phyloP scores from a whole-genome alignment of 163 green algal species.

The Picocystis sp. region DNA sequence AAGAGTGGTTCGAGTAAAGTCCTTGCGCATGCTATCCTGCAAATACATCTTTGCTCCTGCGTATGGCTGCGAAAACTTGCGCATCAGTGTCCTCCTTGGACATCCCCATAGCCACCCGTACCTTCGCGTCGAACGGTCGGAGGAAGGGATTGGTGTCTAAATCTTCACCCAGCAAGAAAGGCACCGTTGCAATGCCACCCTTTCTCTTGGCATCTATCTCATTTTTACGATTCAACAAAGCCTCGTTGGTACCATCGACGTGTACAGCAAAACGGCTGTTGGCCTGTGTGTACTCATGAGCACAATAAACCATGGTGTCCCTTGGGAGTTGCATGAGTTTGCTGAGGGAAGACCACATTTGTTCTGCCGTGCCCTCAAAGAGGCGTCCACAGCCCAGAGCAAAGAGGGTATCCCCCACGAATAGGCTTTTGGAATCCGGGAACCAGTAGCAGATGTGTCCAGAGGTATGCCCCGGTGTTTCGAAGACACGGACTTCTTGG shows the following conservation, averaged over 20 bases:
- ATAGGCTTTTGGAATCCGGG: slow-evolving; percentile 40
- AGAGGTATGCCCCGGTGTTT: slow-evolving; percentile 75
- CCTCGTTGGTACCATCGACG: slow-evolving; percentile 52
- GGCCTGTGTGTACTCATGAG: slow-evolving; percentile 64
- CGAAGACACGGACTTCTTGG: slow-evolving; percentile 37
- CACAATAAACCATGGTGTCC: slow-evolving; percentile 42
- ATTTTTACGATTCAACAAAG: slow-evolving; percentile 30
- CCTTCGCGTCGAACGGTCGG: slow-evolving; percentile 30
- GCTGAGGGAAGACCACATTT: slow-evolving; percentile 12
- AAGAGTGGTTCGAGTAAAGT: too few species aligned
- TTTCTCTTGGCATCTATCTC: slow-evolving; percentile 30
- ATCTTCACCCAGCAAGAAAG: slow-evolving; percentile 53
- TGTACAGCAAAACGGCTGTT: slow-evolving; percentile 53
- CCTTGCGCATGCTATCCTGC: neutral
- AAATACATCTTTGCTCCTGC: slow-evolving; percentile 57
- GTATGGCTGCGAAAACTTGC: slow-evolving; percentile 48
- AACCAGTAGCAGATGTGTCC: slow-evolving; percentile 81
- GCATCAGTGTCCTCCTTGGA: slow-evolving; percentile 22
- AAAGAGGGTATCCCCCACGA: slow-evolving; percentile 74
- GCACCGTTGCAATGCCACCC: slow-evolving; percentile 53
- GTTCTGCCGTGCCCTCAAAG: slow-evolving; percentile 56
- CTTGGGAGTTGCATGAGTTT: slow-evolving; percentile 28
- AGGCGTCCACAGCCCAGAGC: slow-evolving; percentile 62
- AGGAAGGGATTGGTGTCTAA: slow-evolving; percentile 81
- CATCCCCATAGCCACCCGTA: slow-evolving; percentile 38